phyloP scores from a whole-genome alignment of 495 filamentous ascomycete genomes.

The Astrocystis sublimbata region DNA sequence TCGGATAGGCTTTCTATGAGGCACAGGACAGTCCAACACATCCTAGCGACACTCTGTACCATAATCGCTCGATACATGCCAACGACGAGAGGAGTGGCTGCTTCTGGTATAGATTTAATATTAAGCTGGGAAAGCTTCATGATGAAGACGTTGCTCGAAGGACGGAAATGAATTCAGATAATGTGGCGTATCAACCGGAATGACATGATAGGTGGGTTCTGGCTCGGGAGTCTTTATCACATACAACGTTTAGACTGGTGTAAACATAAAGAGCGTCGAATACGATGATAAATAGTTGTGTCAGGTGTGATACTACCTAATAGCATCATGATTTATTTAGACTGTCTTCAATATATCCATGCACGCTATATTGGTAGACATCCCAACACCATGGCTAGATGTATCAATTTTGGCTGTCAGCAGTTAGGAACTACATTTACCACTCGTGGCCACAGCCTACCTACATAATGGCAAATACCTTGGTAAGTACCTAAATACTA shows the following conservation, averaged over 20 bases:
- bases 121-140: slow-evolving; percentile 22
- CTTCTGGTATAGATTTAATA: slow-evolving; percentile 37
- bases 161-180: slow-evolving; percentile 33
- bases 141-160: slow-evolving; percentile 34
- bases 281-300: slow-evolving; percentile 17
- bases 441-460: too few relatives aligned
- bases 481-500: too few relatives aligned
- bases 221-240: not conserved
- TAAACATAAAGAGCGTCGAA: slow-evolving; percentile 7
- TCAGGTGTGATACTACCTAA: slow-evolving; percentile 7
- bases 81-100: slow-evolving; percentile 17
- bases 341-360: not conserved
- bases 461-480: too few relatives aligned
- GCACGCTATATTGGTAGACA: too few relatives aligned
- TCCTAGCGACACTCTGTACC: slow-evolving; percentile 26
- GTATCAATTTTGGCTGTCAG: too few relatives aligned
- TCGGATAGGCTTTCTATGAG: not conserved
- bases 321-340: slow-evolving; percentile 5
- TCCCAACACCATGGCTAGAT: too few relatives aligned
- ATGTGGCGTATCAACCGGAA: slow-evolving; percentile 21
- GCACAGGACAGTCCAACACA: not conserved
- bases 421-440: too few relatives aligned
- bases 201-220: slow-evolving; percentile 15
- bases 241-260: slow-evolving; percentile 9
- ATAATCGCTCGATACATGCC: slow-evolving; percentile 28